Base-by-base conservation (phyloP, 2,329 filamentous ascomycete species). In the Penicillium sp. region DNA sequence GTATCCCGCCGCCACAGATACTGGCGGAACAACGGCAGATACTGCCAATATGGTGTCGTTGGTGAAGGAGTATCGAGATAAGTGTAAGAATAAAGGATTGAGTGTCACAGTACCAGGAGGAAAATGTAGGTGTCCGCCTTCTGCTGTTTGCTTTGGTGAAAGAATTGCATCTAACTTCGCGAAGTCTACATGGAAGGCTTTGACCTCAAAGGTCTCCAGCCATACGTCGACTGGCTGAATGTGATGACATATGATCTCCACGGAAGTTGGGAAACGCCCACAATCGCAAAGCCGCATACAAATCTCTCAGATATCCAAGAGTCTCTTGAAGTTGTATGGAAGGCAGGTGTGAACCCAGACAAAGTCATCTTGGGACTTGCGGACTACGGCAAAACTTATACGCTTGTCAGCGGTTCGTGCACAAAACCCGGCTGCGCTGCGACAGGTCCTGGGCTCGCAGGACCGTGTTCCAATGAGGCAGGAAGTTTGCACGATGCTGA, bases 331-430 rank as follows among this genome's bases (percentile, higher is more conserved):
- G 48, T 65, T 5, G 60, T 69, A 3, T 72, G 64, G 69, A 56
- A 65, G 11, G 60, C 60, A 38, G 62, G 63, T 9, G 59, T 72
- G 3, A 61, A 62, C n/a, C 62, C 69, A 4, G 24, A 47, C 0
- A 64, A 67, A 40, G 63, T 73, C 0, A 62, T 65, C 11, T 46
- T 72, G 12, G 69, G 70, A 1, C 53, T 67, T 18, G 70, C 62
- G 2, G 70, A 63, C 47, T 71, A 71, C 35, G 68, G 68, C 1
- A 62, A 66, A 2, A 60, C 61, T 14, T 67, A 66, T 49, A 62
- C 59, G 3, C 54, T 68, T 5, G 38, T 57, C 8, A 63, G 66
- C 43, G 56, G 52, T 8, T 66, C 38, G 23, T 71, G 73, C 38
- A 65, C 57, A 18, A 48, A 55, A 5, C 57, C 63, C 16, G 62